Base-by-base conservation (phyloP, 73 alveolate genomes). In the Symbiodinium pilosum region DNA sequence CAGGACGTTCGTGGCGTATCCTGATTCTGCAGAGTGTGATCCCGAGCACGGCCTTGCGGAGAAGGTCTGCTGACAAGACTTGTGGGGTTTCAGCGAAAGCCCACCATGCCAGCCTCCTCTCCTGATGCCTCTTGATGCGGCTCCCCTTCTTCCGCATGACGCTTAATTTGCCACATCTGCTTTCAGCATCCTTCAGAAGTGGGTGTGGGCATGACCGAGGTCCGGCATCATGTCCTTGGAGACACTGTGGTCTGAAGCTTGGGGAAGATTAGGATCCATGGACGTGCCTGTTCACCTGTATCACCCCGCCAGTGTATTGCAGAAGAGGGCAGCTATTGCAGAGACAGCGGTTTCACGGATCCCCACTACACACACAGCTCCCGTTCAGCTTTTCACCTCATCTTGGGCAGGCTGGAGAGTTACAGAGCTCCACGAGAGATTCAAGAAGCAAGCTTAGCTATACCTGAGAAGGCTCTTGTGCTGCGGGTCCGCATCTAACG, bases 1-100 rank as follows among this genome's bases (percentile, higher is more conserved):
- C 97, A 68, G 97, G 97, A 91, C 97, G 3, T 91, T 68, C 39
- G 97, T 91, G 47, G 97, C 97, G 8, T 91, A 68, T n/a, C 97
- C 97, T 9, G 97, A 69, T 38, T 91, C 88, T 30, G 97, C 88
- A 14, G 97, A 91, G 54, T 91, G 97, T 28, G 97, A 91, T 69
- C 97, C 97, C 36, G 88, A 91, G 88, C 52, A 69, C 75, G 26
- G 88, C 40, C 77, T 91, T 85, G 97, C 97, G n/a, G 81, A 91
- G 97, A 91, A 91, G 97, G 88, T 75, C 51, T 3, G 54, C n/a
- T n/a, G n/a, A n/a, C n/a, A n/a, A n/a, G n/a, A n/a, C n/a, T n/a
- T n/a, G n/a, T n/a, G 59, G 59, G 59, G 21, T 47, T 47, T 47
- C n/a, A 64, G 83, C 38, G 6, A 34, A 30, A 18, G 64, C 54